phyloP scores from a whole-genome alignment of 164 flowering plant genomes.

The Tetrastigma voinierianum region DNA sequence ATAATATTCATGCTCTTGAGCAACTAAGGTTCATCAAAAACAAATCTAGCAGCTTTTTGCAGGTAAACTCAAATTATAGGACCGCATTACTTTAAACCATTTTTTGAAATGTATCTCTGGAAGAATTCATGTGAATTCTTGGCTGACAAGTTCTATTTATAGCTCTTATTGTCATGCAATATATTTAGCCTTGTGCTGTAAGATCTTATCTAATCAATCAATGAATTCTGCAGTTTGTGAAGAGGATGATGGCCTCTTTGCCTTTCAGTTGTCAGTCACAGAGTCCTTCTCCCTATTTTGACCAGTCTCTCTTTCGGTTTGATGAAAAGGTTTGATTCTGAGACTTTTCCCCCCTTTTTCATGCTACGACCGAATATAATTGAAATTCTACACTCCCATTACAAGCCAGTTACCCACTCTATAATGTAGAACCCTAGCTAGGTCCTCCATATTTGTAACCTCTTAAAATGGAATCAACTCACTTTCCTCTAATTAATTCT shows the following conservation, averaged over 20 bases:
- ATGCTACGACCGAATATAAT: not conserved
- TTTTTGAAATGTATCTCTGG: not conserved
- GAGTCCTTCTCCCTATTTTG: slow-evolving; percentile 97
- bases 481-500: too few relatives aligned
- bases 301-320: slow-evolving; percentile 87
- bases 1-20: slow-evolving; percentile 80
- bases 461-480: too few relatives aligned
- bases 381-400: not conserved
- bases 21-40: slow-evolving; percentile 61
- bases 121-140: not conserved
- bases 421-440: too few relatives aligned
- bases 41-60: slow-evolving; percentile 63
- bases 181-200: not conserved
- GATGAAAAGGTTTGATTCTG: slow-evolving; percentile 82
- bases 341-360: not conserved
- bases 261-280: slow-evolving; percentile 89
- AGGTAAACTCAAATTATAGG: slow-evolving; percentile 37
- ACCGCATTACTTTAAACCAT: not conserved
- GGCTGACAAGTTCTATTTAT: too few relatives aligned
- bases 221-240: slow-evolving; percentile 71
- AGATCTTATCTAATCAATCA: slow-evolving; percentile 2
- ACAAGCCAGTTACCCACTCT: not conserved
- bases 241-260: slow-evolving; percentile 78
- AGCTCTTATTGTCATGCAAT: not conserved
- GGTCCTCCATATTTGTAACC: too few relatives aligned